Percentiles rank a stretch among this genome's conserved stretches.
Conservation (phyloP, 2,329 filamentous ascomycete species). For the Daldinia sp. region DNA sequence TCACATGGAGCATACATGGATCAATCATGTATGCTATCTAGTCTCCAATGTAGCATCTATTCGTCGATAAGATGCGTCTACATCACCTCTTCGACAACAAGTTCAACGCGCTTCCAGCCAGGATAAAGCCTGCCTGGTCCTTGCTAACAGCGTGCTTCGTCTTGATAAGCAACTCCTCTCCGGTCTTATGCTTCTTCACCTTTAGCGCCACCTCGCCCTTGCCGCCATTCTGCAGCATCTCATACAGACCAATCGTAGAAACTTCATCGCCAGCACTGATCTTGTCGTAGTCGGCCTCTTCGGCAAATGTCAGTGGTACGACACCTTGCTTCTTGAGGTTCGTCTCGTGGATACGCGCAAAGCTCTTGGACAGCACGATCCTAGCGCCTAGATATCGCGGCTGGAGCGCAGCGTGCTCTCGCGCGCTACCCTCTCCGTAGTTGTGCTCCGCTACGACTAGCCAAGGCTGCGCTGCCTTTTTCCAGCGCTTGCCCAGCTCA, state of each 20-base stretch:
- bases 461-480: slow-evolving; percentile 80
- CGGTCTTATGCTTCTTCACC: slow-evolving; percentile 70
- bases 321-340: slow-evolving; percentile 98
- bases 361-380: slow-evolving; percentile 86
- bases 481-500: slow-evolving; percentile 87
- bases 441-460: slow-evolving; percentile 97
- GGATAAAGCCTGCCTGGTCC: slow-evolving; percentile 91
- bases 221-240: slow-evolving; percentile 83
- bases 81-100: slow-evolving; percentile 74
- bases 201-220: slow-evolving; percentile 78
- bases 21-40: neutral
- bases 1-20: neutral
- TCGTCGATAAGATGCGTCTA: neutral
- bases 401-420: slow-evolving; percentile 91
- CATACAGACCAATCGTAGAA: slow-evolving; percentile 82
- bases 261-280: slow-evolving; percentile 88
- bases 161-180: slow-evolving; percentile 75
- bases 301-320: slow-evolving; percentile 89
- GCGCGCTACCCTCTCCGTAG: slow-evolving; percentile 90
- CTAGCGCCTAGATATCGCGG: slow-evolving; percentile 90
- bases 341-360: slow-evolving; percentile 94
- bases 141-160: slow-evolving; percentile 90
- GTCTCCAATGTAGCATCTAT: neutral
- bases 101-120: slow-evolving; percentile 95
- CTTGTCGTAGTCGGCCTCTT: slow-evolving; percentile 88